A percentile compares a stretch with the other conserved stretches of the same genome.
phyloP scores from a whole-genome alignment of 179 eudicot genomes.

The Vitellaria paradoxa region DNA sequence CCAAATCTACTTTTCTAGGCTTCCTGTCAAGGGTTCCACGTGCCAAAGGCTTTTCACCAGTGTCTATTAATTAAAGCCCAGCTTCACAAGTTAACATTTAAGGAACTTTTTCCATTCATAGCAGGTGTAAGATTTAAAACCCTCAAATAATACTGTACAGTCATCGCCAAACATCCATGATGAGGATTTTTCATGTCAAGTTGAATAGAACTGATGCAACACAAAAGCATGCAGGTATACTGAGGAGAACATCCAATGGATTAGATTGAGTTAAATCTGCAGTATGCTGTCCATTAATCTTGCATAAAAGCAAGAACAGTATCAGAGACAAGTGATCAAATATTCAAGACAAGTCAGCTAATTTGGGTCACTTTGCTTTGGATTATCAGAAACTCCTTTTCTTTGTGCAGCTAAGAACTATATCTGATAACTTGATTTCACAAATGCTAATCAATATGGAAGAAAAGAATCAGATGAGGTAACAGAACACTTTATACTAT shows the following conservation, averaged over 20 bases:
- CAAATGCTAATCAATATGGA: not conserved
- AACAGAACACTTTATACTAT: not conserved
- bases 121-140: too few species aligned
- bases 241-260: not conserved
- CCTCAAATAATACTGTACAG: too few species aligned
- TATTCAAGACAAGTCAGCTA: conserved; percentile 4
- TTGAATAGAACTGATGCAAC: not conserved
- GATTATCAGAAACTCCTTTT: not conserved
- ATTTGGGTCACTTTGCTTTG: not conserved
- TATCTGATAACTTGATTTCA: not conserved
- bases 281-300: not conserved
- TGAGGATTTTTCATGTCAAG: not conserved
- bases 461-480: not conserved
- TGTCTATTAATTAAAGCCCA: not conserved
- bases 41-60: not conserved
- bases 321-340: not conserved
- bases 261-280: not conserved
- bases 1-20: not conserved
- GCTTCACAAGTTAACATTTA: not conserved
- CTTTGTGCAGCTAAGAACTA: not conserved
- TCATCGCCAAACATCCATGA: too few species aligned
- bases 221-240: too few species aligned
- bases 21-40: not conserved
- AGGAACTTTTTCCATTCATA: too few species aligned
- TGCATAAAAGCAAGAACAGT: not conserved